A percentile compares a stretch with the other conserved stretches of the same genome.
These are phyloP conservation scores for Arthroderma uncinatum DNA, from an alignment of 2,329 filamentous ascomycete genomes.

Conservation along the genomic window DNA sequence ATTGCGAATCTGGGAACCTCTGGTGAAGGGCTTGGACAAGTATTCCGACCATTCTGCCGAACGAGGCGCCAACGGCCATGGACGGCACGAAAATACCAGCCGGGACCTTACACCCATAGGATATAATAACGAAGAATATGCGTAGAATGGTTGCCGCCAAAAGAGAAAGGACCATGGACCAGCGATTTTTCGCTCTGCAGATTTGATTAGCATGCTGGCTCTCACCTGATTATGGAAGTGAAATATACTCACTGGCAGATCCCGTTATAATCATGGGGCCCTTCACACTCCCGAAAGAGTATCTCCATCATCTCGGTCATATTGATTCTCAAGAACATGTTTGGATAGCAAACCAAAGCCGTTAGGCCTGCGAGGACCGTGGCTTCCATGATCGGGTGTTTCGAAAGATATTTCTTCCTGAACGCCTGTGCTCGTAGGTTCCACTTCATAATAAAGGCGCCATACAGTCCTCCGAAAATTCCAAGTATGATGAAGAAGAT, in stretches of 20 bases:
- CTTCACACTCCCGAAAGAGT: slow-evolving; percentile 85
- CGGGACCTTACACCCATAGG: slow-evolving; percentile 94
- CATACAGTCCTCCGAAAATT: slow-evolving; percentile 87
- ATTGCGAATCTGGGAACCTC: slow-evolving; percentile 65
- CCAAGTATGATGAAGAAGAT: slow-evolving; percentile 87
- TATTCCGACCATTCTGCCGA: slow-evolving; percentile 88
- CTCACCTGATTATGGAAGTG: no score
- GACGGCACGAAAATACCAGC: slow-evolving; percentile 96
- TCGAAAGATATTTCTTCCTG: slow-evolving; percentile 77
- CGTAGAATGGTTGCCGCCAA: slow-evolving; percentile 69
- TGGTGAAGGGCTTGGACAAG: slow-evolving; percentile 84
- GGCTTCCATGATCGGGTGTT: slow-evolving; percentile 77
- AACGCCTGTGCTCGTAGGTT: slow-evolving; percentile 85
- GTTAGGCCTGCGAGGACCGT: slow-evolving; percentile 72
- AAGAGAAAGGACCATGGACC: slow-evolving; percentile 67
- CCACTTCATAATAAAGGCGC: slow-evolving; percentile 96
- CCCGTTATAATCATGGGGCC: slow-evolving; percentile 74
- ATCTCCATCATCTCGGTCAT: slow-evolving; percentile 99
- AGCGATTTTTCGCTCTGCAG: slow-evolving; percentile 51
- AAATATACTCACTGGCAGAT: slow-evolving; percentile 58
- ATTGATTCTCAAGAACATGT: slow-evolving; percentile 87
- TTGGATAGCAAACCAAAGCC: slow-evolving; percentile 90
- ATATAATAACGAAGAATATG: slow-evolving; percentile 79
- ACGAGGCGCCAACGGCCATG: slow-evolving; percentile 92
- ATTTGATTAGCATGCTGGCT: slow-evolving; percentile 2